These are phyloP conservation scores for Wallacemonas sp. DNA, from an alignment of 208 protist genomes.

Conservation along the genomic window DNA sequence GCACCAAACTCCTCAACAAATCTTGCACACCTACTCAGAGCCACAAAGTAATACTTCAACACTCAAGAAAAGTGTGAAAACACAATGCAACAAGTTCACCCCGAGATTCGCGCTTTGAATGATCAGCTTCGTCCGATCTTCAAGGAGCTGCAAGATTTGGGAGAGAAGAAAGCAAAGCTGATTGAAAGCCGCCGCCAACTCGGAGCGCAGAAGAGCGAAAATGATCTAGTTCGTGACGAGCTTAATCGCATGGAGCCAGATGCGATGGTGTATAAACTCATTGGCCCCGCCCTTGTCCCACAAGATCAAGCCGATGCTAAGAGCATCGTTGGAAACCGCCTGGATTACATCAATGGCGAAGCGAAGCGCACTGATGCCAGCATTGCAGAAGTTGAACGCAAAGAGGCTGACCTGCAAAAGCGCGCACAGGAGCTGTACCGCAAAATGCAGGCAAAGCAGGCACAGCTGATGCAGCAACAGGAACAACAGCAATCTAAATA, in stretches of 20 bases:
- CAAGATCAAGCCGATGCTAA: slow-evolving; percentile 93
- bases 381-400: slow-evolving; percentile 81
- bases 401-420: slow-evolving; percentile 73
- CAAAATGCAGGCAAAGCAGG: slow-evolving; percentile 83
- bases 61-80: too few relatives aligned
- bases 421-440: slow-evolving; percentile 77
- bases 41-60: too few relatives aligned
- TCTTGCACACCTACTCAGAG: too few relatives aligned
- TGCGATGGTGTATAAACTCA: slow-evolving; percentile 94
- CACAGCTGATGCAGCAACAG: slow-evolving; percentile 61
- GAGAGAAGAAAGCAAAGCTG: slow-evolving; percentile 86
- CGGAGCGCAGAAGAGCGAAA: slow-evolving; percentile 93
- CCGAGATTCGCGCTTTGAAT: slow-evolving; percentile 79
- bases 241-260: slow-evolving; percentile 90
- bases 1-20: too few relatives aligned
- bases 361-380: slow-evolving; percentile 79
- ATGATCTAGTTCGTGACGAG: slow-evolving; percentile 94
- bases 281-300: slow-evolving; percentile 92
- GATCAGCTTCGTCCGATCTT: slow-evolving; percentile 72
- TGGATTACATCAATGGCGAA: slow-evolving; percentile 93
- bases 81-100: slow-evolving; percentile 77
- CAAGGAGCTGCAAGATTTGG: slow-evolving; percentile 81
- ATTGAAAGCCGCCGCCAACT: slow-evolving; percentile 86
- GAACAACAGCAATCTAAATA: slow-evolving; percentile 39
- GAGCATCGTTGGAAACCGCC: slow-evolving; percentile 86